Conservation (phyloP, 495 filamentous ascomycete genomes). For the Neurospora africana region DNA sequence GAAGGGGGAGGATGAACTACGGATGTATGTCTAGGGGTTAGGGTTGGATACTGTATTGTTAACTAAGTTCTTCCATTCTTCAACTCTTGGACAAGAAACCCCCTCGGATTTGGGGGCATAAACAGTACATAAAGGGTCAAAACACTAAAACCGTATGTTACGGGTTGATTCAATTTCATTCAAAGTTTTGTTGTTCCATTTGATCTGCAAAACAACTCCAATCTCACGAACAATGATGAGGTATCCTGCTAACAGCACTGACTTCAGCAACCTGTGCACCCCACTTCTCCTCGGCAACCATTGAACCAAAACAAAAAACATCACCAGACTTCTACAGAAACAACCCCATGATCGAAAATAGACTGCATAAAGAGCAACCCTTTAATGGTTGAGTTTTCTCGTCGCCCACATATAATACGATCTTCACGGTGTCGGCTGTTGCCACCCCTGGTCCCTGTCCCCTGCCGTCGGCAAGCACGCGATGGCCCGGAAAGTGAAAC, state of each 20-base stretch:
- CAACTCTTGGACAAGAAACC: background rate
- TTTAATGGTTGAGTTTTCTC: background rate
- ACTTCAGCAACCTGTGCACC: background rate
- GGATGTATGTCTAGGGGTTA: background rate
- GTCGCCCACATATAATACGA: background rate
- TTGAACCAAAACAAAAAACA: background rate
- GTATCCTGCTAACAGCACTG: background rate
- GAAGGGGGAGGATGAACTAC: background rate
- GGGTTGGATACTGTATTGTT: background rate
- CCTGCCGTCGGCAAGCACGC: background rate
- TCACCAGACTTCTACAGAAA: background rate
- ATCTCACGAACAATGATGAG: background rate
- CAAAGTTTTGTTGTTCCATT: background rate
- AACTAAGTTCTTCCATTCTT: background rate
- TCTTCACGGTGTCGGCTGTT: background rate
- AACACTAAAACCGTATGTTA: too few relatives aligned
- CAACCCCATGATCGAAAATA: background rate
- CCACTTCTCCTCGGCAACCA: background rate
- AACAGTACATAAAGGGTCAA: background rate
- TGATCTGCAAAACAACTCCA: background rate
- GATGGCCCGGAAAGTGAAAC: background rate
- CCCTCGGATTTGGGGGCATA: background rate
- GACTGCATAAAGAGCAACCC: background rate
- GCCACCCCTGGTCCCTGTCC: background rate
- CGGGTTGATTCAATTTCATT: too few relatives aligned